These are phyloP conservation scores for Hypoxylon trugodes DNA, from an alignment of 495 filamentous ascomycete genomes.

Conservation along the genomic window DNA sequence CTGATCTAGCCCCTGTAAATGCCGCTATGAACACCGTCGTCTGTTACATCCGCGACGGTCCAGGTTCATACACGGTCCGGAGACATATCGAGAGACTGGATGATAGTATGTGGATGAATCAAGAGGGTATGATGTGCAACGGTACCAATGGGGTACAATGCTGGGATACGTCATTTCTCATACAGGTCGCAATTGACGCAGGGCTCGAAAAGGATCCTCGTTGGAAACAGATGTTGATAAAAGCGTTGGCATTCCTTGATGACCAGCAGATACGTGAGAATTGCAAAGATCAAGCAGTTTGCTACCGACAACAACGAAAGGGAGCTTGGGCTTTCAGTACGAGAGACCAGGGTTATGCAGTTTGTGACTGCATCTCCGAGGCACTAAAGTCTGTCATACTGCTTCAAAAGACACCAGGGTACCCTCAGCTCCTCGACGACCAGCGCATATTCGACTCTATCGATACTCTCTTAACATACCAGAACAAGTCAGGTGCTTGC, in stretches of 20 bases:
- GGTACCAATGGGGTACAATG: constrained; percentile 96
- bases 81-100: constrained; percentile 80
- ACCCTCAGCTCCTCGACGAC: constrained; percentile 75
- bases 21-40: constrained; percentile 84
- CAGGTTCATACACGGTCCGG: constrained; percentile 75
- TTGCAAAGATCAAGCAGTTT: constrained; percentile 76
- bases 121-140: constrained; percentile 92
- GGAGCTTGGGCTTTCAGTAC: constrained; percentile 97
- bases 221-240: constrained; percentile 84
- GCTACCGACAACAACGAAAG: constrained; percentile 91
- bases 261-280: constrained; percentile 91
- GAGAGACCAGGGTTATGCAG: constrained; percentile 89
- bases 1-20: constrained; percentile 88
- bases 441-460: constrained; percentile 84
- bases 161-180: constrained; percentile 93
- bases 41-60: constrained; percentile 85
- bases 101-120: constrained; percentile 91
- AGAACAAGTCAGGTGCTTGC: constrained; percentile 88
- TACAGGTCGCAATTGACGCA: constrained; percentile 81
- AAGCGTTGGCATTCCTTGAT: constrained; percentile 86
- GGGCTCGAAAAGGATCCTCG: constrained; percentile 79
- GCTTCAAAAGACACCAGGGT: constrained; percentile 80
- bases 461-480: constrained; percentile 90
- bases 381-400: constrained; percentile 86
- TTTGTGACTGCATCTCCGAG: constrained; percentile 93